Conservation (phyloP, 2,329 filamentous ascomycete species). For the Fusarium sp. region DNA sequence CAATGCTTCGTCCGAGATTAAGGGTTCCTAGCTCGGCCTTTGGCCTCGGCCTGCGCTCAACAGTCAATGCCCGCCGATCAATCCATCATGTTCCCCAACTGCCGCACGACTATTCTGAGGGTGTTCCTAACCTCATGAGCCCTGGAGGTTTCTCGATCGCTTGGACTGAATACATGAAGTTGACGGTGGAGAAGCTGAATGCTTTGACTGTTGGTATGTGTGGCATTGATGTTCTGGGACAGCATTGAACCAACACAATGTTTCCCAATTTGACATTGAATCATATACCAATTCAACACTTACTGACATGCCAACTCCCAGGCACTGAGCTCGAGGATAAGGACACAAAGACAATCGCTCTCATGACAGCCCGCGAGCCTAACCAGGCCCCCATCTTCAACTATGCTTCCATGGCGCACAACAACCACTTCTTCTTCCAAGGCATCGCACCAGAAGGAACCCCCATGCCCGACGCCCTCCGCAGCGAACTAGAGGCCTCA, state of each 20-base stretch:
- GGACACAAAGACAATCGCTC: slow-evolving; percentile 74
- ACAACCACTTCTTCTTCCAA: slow-evolving; percentile 87
- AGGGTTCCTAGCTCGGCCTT: slow-evolving; percentile 60
- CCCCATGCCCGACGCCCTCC: slow-evolving; percentile 68
- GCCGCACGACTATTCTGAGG: slow-evolving; percentile 59
- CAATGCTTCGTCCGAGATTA: slow-evolving; percentile 66
- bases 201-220: slow-evolving; percentile 75
- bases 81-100: slow-evolving; percentile 62
- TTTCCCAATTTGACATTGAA: not conserved
- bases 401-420: slow-evolving; percentile 95
- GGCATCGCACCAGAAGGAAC: slow-evolving; percentile 58
- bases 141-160: slow-evolving; percentile 77
- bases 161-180: slow-evolving; percentile 84
- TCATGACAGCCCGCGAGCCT: slow-evolving; percentile 83
- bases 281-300: not conserved
- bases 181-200: slow-evolving; percentile 82
- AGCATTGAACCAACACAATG: slow-evolving; percentile 14
- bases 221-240: not conserved
- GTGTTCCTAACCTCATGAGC: slow-evolving; percentile 78
- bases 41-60: slow-evolving; percentile 52
- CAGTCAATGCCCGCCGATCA: slow-evolving; percentile 53
- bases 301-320: slow-evolving; percentile 50
- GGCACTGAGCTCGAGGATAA: slow-evolving; percentile 73
- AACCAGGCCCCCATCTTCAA: slow-evolving; percentile 87
- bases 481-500: slow-evolving; percentile 70